A percentile compares a stretch with the other conserved stretches of the same genome.
Conservation (phyloP, 805 yeast species). For the Wickerhamomyces bisporus region DNA sequence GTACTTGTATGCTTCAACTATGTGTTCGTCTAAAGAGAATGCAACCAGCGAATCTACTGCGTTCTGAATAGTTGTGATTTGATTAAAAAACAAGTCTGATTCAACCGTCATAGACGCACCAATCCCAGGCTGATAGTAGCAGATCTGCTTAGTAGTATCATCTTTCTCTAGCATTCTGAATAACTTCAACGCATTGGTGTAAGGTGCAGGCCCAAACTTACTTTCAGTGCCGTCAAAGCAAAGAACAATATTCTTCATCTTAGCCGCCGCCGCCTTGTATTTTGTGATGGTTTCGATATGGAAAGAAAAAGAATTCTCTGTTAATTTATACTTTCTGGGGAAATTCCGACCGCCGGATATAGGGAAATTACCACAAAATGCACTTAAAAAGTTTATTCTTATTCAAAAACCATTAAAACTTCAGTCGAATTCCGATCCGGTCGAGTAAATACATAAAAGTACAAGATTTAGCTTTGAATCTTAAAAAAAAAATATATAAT, state of each 20-base stretch:
- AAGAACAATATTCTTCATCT: slow-evolving; percentile 40
- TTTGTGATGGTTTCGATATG: neutral
- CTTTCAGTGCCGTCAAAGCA: slow-evolving; percentile 64
- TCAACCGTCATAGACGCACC: slow-evolving; percentile 48
- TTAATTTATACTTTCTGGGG: too few species aligned
- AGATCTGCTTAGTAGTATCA: slow-evolving; percentile 35
- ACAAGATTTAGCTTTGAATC: too few species aligned
- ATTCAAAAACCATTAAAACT: too few species aligned
- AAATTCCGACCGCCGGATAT: too few species aligned
- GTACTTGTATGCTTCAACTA: slow-evolving; percentile 50
- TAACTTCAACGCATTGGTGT: slow-evolving; percentile 48
- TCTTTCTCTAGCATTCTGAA: slow-evolving; percentile 47
- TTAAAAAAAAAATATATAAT: too few species aligned
- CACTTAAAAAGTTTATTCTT: too few species aligned
- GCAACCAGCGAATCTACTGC: slow-evolving; percentile 45
- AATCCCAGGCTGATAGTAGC: slow-evolving; percentile 67
- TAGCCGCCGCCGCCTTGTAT: too few species aligned
- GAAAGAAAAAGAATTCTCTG: too few species aligned
- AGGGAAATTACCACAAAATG: too few species aligned
- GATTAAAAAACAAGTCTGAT: slow-evolving; percentile 16
- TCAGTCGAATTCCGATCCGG: too few species aligned
- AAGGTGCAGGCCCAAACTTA: slow-evolving; percentile 51
- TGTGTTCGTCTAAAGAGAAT: slow-evolving; percentile 48
- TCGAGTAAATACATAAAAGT: too few species aligned
- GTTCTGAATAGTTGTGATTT: slow-evolving; percentile 18